Conservation (phyloP, 2,329 filamentous ascomycete species). For the Sclerotiophoma versabilis region DNA sequence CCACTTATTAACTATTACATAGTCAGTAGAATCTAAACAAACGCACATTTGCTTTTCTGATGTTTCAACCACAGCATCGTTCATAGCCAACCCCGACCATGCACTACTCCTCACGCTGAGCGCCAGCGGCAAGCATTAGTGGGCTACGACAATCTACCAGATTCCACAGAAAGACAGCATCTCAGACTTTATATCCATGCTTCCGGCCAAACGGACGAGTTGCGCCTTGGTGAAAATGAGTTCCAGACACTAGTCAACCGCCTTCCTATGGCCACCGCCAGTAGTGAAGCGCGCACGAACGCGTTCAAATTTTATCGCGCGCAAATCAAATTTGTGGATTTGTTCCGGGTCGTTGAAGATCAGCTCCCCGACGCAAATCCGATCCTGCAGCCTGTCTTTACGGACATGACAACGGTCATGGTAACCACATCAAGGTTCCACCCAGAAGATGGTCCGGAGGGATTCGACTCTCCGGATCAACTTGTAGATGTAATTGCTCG, state of each 20-base stretch:
- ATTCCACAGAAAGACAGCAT: conserved; percentile 9
- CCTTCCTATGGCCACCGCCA: conserved; percentile 11
- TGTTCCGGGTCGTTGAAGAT: background rate
- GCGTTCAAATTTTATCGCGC: conserved; percentile 2
- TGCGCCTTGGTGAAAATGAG: conserved; percentile 13
- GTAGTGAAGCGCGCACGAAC: conserved; percentile 8
- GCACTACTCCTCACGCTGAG: conserved; percentile 9
- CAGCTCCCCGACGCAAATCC: background rate
- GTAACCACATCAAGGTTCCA: conserved; percentile 5
- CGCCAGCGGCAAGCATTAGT: conserved; percentile 15
- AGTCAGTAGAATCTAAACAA: background rate
- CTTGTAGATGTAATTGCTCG: conserved; percentile 14
- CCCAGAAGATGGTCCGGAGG: conserved; percentile 2
- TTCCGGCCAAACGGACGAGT: conserved; percentile 2
- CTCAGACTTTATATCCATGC: conserved; percentile 9
- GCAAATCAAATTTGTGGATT: background rate
- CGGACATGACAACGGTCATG: conserved; percentile 12
- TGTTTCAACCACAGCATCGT: conserved; percentile 7
- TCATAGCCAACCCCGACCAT: conserved; percentile 4
- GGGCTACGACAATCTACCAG: conserved; percentile 12
- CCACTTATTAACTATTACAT: background rate
- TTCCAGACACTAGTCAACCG: conserved; percentile 15
- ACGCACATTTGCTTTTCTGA: background rate
- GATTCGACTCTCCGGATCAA: conserved; percentile 16
- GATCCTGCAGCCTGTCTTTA: conserved; percentile 15